Evolutionary conservation across 176 grass and related monocot species (phyloP), one percentile per base, ranked within the genome.

Genomic region (Elymus sibiricus): DNA sequence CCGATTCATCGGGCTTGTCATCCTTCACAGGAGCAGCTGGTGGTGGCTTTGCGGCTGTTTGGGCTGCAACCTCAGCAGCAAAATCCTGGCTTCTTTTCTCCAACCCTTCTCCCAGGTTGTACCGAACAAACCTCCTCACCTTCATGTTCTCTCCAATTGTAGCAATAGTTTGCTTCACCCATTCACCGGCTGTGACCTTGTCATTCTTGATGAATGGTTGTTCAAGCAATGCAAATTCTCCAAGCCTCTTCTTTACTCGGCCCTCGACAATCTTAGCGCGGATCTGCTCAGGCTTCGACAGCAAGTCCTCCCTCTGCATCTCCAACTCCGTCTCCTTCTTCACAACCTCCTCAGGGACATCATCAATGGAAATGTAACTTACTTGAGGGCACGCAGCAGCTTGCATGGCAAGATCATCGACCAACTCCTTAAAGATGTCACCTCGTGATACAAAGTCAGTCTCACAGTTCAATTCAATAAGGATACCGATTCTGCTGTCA

Each of bases 401-500:
- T 96, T 99, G 97, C 97, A 99, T 99, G 43, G 97, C 85, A 56
- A 99, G 90, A 88, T 99, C 97, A 49, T 96, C 97, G 6, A 96
- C 90, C 66, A 99, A 80, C 85, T 94, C 94, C 86, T 90, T 99
- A 78, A 96, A 99, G 51, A 99, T 85, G 22, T 99, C 90, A 78
- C 97, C 97, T 59, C 97, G 82, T 31, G 97, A 99, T 70, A 99
- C 97, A 73, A 99, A 99, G 82, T 99, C 97, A n/a, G 97, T 99
- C 91, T 99, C 97, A 71, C 97, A 99, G 61, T 99, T 99, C 59
- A 99, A 92, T 87, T 99, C 97, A 27, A 99, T 74, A 39, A 99
- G 90, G 69, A 99, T 84, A 26, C 95, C 95, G 3, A 98, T 98
- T 90, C 95, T 89, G 59, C 83, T 91, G 56, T 98, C 95, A 87